Base-by-base conservation (phyloP, 176 grass and related monocot genomes). In the Coix lacrymajobi region DNA sequence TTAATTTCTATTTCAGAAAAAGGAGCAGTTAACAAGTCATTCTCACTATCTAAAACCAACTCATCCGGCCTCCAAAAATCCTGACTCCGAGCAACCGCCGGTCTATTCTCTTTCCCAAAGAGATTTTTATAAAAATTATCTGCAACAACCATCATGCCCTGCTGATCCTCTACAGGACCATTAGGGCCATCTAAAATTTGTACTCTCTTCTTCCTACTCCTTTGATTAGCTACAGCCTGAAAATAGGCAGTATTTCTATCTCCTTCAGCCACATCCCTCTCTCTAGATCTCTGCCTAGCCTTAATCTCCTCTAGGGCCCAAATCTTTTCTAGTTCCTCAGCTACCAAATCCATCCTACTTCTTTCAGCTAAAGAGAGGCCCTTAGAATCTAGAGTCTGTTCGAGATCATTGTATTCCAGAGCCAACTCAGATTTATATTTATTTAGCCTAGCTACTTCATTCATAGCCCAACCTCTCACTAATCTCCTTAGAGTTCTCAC, bases 71-170 rank as follows among this genome's bases (percentile, higher is more conserved):
- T 19, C 16, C 46, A 14, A 49, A 3, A 49, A 49, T 3, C 4
- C n/a, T n/a, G n/a, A n/a, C n/a, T n/a, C n/a, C n/a, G n/a, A n/a
- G n/a, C n/a, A n/a, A n/a, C n/a, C n/a, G n/a, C n/a, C n/a, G n/a
- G n/a, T n/a, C n/a, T n/a, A n/a, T n/a, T 3, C 0, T 26, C 7
- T 1, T 11, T n/a, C n/a, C 10, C 3, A 26, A 11, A 3, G 0
- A 43, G 11, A 3, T 3, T 43, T 1, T 13, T 43, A 13, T 43
- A 43, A 3, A 43, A 43, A 0, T 43, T 2, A 2, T 3, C 2
- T 0, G 41, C 11, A 12, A 43, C 2, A 12, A 3, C 2, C 11
- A 43, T 12, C 11, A 43, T 12, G 1, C 43, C 43, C 2, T n/a
- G n/a, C n/a, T n/a, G n/a, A n/a, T n/a, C n/a, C n/a, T n/a, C 16